phyloP scores from a whole-genome alignment of 805 yeast genomes.

The Myxozyma nipponensis region DNA sequence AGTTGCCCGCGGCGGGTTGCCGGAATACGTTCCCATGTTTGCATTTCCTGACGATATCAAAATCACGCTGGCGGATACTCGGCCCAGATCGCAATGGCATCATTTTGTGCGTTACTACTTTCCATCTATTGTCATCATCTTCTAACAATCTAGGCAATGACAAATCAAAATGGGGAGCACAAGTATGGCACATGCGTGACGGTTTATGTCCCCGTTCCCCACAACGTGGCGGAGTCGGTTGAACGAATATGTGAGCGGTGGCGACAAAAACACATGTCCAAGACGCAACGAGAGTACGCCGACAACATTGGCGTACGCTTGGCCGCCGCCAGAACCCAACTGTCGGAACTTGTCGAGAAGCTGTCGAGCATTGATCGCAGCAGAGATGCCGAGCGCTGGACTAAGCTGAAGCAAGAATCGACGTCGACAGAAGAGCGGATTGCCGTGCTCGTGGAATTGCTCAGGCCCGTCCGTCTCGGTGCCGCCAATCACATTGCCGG shows the following conservation, averaged over 20 bases:
- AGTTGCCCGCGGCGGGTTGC: constrained; percentile 15
- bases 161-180: constrained; percentile 17
- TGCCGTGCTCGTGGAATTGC: constrained; percentile 11
- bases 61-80: constrained; percentile 11
- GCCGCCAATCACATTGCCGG: constrained; percentile 13
- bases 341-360: background rate
- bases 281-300: constrained; percentile 22
- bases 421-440: constrained; percentile 20
- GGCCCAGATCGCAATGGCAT: constrained; percentile 25
- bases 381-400: background rate
- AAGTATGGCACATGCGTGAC: constrained; percentile 23
- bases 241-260: constrained; percentile 14
- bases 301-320: constrained; percentile 6
- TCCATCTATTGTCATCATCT: background rate
- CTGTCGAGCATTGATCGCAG: background rate
- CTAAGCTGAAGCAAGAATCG: constrained; percentile 2
- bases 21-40: constrained; percentile 29
- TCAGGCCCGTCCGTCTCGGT: constrained; percentile 22
- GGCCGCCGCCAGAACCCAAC: constrained; percentile 6
- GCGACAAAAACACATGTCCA: constrained; percentile 15
- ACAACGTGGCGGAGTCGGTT: constrained; percentile 7
- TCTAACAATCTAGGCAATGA: constrained; percentile 14
- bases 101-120: constrained; percentile 14
- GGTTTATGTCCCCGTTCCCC: constrained; percentile 21
- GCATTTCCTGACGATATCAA: constrained; percentile 26